Evolutionary conservation across 805 yeast genomes (phyloP), one percentile per base, ranked within the genome.

Genomic region (Vanderwaltozyma yarrowii): DNA sequence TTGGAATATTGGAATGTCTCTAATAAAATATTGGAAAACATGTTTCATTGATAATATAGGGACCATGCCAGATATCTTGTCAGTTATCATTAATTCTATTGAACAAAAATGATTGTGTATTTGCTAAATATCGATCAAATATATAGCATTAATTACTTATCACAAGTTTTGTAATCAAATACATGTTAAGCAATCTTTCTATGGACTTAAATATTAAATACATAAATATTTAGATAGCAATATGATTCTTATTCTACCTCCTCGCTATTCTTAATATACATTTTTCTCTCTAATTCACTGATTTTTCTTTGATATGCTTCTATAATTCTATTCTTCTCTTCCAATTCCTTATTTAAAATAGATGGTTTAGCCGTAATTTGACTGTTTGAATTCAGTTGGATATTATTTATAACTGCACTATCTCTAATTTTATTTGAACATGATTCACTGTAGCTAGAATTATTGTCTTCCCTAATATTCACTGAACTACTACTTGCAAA

Each of bases 271-370:
- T n/a, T n/a, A n/a, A n/a, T n/a, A n/a, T n/a, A n/a, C 16, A 30
- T 30, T 30, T 23, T 12, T 25, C 19, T 45, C 36, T 54, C 45
- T 24, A 54, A 33, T 19, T 41, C 43, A 20, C 33, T 46, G 9
- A 52, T 41, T 32, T 46, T 49, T 27, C 42, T 45, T 34, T 54
- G 50, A 28, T 53, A 54, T 2, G 47, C 49, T 29, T 47, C 42
- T 26, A 54, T 53, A 5, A 53, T 44, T 28, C 37, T 45, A 27
- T 49, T 44, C 41, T 49, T 48, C 28, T 53, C 58, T 10, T 42
- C 37, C 40, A 58, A 37, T 17, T 50, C 49, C 29, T 35, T 34
- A 27, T 33, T 37, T 25, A 6, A 17, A 12, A 30, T 4, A 9
- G 32, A 17, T 9, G 20, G 11, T 17, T 21, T n/a, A 24, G 16